Conservation (phyloP, 352 stramenopile species). For the Globisporangium orthogonon region DNA sequence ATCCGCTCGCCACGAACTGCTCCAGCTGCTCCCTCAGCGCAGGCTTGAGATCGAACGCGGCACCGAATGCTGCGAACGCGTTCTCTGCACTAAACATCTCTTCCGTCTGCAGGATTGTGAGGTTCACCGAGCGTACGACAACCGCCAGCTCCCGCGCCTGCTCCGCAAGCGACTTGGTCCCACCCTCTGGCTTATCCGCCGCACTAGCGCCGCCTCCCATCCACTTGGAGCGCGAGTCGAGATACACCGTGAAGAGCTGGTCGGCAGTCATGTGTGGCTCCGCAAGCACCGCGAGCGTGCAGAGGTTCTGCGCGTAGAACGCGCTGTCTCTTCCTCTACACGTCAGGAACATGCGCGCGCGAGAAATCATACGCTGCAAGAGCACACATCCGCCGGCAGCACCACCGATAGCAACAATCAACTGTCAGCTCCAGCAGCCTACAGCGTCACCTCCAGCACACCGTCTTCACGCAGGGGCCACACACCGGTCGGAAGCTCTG, state of each 20-base stretch:
- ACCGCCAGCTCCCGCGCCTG: slow-evolving; percentile 35
- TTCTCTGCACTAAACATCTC: slow-evolving; percentile 39
- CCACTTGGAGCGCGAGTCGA: slow-evolving; percentile 50
- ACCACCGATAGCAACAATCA: not conserved
- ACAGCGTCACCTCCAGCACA: not conserved
- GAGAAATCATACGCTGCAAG: slow-evolving; percentile 37
- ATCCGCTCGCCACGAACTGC: slow-evolving; percentile 25
- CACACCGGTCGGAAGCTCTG: slow-evolving; percentile 53
- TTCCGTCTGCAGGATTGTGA: slow-evolving; percentile 48
- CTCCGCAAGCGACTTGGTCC: slow-evolving; percentile 10
- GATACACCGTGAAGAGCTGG: slow-evolving; percentile 35
- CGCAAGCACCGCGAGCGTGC: slow-evolving; percentile 33
- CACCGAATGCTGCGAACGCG: slow-evolving; percentile 16
- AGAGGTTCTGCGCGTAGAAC: slow-evolving; percentile 70
- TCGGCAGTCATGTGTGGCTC: slow-evolving; percentile 19
- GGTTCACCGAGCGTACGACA: slow-evolving; percentile 50
- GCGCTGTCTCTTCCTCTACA: slow-evolving; percentile 40
- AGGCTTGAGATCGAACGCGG: slow-evolving; percentile 18
- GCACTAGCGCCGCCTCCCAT: slow-evolving; percentile 14
- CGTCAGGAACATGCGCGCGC: slow-evolving; percentile 39
- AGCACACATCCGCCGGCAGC: no score
- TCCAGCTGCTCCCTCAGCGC: slow-evolving; percentile 22
- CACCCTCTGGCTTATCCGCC: slow-evolving; percentile 1
- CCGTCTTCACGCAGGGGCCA: not conserved
- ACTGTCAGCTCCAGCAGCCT: slow-evolving; percentile 1